phyloP scores from a whole-genome alignment of 2,329 filamentous ascomycete genomes.

The Xylaria arbuscula region DNA sequence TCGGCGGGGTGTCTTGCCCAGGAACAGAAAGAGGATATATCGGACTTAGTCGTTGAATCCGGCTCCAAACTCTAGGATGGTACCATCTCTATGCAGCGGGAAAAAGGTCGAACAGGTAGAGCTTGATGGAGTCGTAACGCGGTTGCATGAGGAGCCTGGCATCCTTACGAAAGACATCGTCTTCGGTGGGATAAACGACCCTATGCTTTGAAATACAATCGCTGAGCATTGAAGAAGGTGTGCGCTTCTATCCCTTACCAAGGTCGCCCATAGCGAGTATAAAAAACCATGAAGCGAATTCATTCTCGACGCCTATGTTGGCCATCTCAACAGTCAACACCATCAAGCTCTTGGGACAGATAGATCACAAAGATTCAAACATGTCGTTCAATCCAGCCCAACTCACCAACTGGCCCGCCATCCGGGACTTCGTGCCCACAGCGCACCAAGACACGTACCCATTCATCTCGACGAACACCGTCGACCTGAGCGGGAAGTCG shows the following conservation, averaged over 20 bases:
- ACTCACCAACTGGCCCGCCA: slow-evolving; percentile 36
- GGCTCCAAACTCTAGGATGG: slow-evolving; percentile 2
- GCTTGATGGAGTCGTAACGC: neutral
- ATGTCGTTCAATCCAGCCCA: slow-evolving; percentile 22
- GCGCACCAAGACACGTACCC: slow-evolving; percentile 45
- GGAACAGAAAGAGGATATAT: neutral
- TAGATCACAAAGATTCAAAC: neutral
- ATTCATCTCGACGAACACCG: slow-evolving; percentile 34
- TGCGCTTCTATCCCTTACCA: neutral
- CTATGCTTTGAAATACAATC: slow-evolving; percentile 17
- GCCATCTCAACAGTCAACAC: neutral
- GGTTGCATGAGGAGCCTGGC: neutral
- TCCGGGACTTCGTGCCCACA: slow-evolving; percentile 36
- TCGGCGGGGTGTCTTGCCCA: neutral
- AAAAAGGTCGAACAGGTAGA: neutral
- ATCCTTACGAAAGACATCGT: slow-evolving; percentile 2
- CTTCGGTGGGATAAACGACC: slow-evolving; percentile 8
- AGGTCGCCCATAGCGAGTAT: neutral
- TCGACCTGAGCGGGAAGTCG: slow-evolving; percentile 38
- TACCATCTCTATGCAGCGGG: neutral
- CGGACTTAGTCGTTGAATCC: slow-evolving; percentile 3
- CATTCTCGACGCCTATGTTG: neutral
- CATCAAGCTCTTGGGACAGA: neutral
- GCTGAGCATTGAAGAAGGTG: neutral
- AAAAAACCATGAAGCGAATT: slow-evolving; percentile 10